Evolutionary conservation across 768 basidiomycete species (phyloP).

Genomic region (Tylopilus felleus): DNA sequence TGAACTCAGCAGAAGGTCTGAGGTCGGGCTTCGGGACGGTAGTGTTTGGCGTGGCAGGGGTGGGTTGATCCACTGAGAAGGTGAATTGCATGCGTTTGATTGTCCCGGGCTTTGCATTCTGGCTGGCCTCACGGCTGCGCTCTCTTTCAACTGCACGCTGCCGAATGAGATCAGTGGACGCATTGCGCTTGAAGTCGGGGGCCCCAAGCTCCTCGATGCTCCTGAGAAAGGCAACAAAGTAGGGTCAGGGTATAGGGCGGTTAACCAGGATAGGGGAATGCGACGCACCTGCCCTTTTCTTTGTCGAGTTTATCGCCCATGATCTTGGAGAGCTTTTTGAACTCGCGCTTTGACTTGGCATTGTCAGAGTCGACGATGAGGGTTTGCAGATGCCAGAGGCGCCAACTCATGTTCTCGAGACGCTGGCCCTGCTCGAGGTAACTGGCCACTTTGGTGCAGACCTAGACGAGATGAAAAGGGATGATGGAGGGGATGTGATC

Average conservation of each 20-base stretch:
- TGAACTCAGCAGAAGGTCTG: slow-evolving; percentile 64
- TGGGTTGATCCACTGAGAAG: slow-evolving; percentile 75
- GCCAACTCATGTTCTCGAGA: slow-evolving; percentile 90
- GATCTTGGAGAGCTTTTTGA: slow-evolving; percentile 81
- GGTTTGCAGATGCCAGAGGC: slow-evolving; percentile 89
- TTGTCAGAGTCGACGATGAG: slow-evolving; percentile 91
- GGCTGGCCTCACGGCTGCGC: slow-evolving; percentile 67
- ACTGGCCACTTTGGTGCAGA: slow-evolving; percentile 87
- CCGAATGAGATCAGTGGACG: slow-evolving; percentile 75
- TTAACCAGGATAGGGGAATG: neutral
- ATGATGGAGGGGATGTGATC: neutral
- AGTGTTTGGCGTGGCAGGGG: slow-evolving; percentile 41
- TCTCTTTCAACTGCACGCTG: slow-evolving; percentile 82
- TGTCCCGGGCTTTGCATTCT: slow-evolving; percentile 61
- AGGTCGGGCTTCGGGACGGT: slow-evolving; percentile 60
- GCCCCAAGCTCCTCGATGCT: slow-evolving; percentile 83
- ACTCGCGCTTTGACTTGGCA: slow-evolving; percentile 81
- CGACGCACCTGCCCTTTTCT: slow-evolving; percentile 81
- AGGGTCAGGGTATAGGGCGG: slow-evolving; percentile 16
- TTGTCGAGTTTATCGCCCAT: slow-evolving; percentile 94
- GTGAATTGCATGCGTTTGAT: slow-evolving; percentile 92
- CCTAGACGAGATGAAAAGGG: slow-evolving; percentile 38
- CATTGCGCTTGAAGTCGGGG: slow-evolving; percentile 76
- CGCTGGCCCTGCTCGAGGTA: slow-evolving; percentile 89
- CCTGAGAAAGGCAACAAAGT: slow-evolving; percentile 37